Base-by-base conservation (phyloP, 805 yeast species). In the Yarrowia hollandica region DNA sequence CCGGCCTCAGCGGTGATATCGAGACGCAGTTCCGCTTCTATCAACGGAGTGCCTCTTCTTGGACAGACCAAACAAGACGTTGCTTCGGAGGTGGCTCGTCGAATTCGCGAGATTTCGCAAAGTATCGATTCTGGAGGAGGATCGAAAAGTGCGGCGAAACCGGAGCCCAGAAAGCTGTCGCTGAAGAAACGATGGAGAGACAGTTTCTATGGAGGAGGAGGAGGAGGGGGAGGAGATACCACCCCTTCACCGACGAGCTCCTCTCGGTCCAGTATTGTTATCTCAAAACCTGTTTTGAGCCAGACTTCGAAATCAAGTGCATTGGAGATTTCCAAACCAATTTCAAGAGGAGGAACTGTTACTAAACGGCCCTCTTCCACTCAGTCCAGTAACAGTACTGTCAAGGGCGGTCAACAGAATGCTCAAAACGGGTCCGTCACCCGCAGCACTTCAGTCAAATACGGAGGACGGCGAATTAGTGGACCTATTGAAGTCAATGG, bases 181-280 rank as follows among this genome's bases (percentile, higher is more conserved):
- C 25, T 52, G 11, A 52, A 52, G n/a, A 35, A 52, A 12, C 44
- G 58, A 8, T 52, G 58, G 58, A n/a, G 58, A 2, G 44, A 52
- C 33, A 14, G 19, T 5, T 52, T 52, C 15, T 48, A 48, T 21
- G 55, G 58, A 4, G 33, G 33, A 1, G 37, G 28, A n/a, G 7
- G 33, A 1, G 37, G 28, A n/a, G 7, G n/a, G n/a, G n/a, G 33
- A 1, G 37, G 28, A n/a, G 7, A 37, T 7, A 4, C 34, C 10
- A 25, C 42, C n/a, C n/a, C 30, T 6, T 18, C 38, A 1, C 41
- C 56, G 3, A 15, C 31, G n/a, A n/a, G n/a, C 12, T 22, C 48
- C 3, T 33, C 48, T 3, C 22, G 48, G 3, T 12, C 15, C 21
- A 5, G 48, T n/a, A 18, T 37, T 1, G 14, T 35, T 8, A 52